These are phyloP conservation scores for Ganoderma multipileum DNA, from an alignment of 1,284 basidiomycete species.

Conservation along the genomic window DNA sequence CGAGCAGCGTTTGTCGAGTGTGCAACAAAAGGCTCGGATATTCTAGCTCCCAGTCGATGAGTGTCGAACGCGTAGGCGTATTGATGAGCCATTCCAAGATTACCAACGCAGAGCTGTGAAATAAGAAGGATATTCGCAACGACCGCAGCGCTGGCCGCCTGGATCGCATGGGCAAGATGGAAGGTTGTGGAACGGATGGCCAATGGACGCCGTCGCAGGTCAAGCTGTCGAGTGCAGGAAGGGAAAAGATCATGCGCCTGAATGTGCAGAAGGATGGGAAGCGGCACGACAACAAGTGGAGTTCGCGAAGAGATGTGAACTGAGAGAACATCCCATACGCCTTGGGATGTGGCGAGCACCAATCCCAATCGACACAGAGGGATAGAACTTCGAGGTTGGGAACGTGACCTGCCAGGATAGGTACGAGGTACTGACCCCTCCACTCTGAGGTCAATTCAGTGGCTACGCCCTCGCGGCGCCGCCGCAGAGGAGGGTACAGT, in stretches of 20 bases:
- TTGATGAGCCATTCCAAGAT: not conserved
- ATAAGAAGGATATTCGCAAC: not conserved
- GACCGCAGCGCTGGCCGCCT: not conserved
- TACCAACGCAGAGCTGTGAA: not conserved
- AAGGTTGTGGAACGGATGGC: not conserved
- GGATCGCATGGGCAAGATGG: not conserved
- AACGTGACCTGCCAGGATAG: not conserved
- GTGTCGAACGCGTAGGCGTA: not conserved
- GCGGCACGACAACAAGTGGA: not conserved
- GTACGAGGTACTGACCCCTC: not conserved
- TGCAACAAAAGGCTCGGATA: not conserved
- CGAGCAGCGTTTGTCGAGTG: not conserved
- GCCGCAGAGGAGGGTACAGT: too few species aligned
- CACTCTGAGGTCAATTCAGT: not conserved
- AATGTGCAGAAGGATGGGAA: not conserved
- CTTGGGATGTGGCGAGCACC: not conserved
- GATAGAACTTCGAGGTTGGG: not conserved
- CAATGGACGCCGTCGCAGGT: not conserved
- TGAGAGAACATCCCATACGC: not conserved
- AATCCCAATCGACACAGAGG: not conserved
- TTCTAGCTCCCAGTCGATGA: not conserved
- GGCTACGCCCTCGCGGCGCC: not conserved
- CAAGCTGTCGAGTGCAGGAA: not conserved
- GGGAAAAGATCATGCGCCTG: not conserved
- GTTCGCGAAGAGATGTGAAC: not conserved